A percentile compares a stretch with the other conserved stretches of the same genome.
Evolutionary conservation across 768 basidiomycete genomes (phyloP).

Genomic region (Sarcodon aspratus): DNA sequence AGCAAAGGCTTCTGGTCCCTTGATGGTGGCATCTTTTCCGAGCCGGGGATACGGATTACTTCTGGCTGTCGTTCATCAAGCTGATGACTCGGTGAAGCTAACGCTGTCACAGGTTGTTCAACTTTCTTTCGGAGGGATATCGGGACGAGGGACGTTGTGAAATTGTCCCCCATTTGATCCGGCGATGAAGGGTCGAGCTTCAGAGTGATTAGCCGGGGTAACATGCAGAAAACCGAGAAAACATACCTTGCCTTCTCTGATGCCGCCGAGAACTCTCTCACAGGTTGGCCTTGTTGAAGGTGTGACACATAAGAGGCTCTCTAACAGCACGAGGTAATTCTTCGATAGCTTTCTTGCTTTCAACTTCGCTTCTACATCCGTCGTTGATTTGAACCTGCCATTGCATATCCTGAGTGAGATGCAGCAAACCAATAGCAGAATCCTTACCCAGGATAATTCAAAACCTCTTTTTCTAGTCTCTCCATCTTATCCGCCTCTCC

Average conservation of each 20-base stretch:
- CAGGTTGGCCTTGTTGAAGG: constrained; percentile 58
- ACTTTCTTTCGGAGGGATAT: not conserved
- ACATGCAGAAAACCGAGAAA: not conserved
- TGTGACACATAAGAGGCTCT: constrained; percentile 52
- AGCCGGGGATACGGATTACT: too few species aligned
- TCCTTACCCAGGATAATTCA: constrained; percentile 60
- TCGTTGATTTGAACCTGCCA: constrained; percentile 38
- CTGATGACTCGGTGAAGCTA: not conserved
- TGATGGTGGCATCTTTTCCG: too few species aligned
- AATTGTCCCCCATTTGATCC: not conserved
- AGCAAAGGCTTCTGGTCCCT: too few species aligned
- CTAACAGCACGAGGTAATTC: constrained; percentile 60
- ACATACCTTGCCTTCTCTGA: constrained; percentile 64
- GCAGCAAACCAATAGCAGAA: not conserved
- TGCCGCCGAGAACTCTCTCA: constrained; percentile 57
- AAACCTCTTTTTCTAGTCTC: constrained; percentile 63
- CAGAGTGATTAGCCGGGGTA: not conserved
- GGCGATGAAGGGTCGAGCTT: constrained; percentile 17
- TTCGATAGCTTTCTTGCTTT: constrained; percentile 64
- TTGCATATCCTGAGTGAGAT: constrained; percentile 1
- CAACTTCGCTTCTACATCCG: constrained; percentile 42
- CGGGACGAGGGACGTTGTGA: constrained; percentile 7
- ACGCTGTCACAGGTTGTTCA: not conserved
- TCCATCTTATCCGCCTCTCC: constrained; percentile 31
- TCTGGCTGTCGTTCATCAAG: not conserved